Base-by-base conservation (phyloP, 208 protist genomes). In the Zelonia costaricensis region DNA sequence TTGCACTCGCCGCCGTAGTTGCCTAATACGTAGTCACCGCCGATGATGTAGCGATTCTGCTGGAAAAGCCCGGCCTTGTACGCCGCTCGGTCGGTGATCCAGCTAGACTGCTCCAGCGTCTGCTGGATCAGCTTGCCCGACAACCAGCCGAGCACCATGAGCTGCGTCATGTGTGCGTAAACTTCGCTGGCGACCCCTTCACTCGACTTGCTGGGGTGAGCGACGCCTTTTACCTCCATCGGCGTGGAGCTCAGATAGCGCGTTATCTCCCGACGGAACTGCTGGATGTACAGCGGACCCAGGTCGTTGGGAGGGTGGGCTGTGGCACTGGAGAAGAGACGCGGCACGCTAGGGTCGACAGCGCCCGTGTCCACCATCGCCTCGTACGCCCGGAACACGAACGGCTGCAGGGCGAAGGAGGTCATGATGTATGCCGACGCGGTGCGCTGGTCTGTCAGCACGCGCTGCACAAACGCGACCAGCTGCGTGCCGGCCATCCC, bases 31-130 rank as follows among this genome's bases (percentile, higher is more conserved):
- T 76, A 55, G 62, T 91, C 84, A 13, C 69, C 65, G 20, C 51
- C 63, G 15, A 91, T 51, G 28, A 84, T n/a, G 49, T 80, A 86
- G 20, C 80, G 74, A 4, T 64, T 66, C 48, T 91, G 84, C 3
- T 60, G 28, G 40, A 84, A 85, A 2, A 91, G 35, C 2, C 60
- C 58, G 3, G 23, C 20, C 56, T 60, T 25, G 63, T 69, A 86
- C 15, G 55, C 45, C 0, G 33, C n/a, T 2, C 75, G 66, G 58
- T 67, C 35, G 18, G 10, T 13, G 23, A 49, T 56, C 49, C 64
- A 74, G 1, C 23, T 20, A 28, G 58, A 20, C n/a, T 39, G n/a
- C 25, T 35, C 4, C 25, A 88, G 57, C 4, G 73, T 55, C 48
- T 52, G 22, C 18, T 64, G 15, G 7, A 85, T 8, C 20, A 69